A percentile compares a stretch with the other conserved stretches of the same genome.
Conservation (phyloP, 225 moss, liverwort and hornwort species). For the Takakia lepidozioides region DNA sequence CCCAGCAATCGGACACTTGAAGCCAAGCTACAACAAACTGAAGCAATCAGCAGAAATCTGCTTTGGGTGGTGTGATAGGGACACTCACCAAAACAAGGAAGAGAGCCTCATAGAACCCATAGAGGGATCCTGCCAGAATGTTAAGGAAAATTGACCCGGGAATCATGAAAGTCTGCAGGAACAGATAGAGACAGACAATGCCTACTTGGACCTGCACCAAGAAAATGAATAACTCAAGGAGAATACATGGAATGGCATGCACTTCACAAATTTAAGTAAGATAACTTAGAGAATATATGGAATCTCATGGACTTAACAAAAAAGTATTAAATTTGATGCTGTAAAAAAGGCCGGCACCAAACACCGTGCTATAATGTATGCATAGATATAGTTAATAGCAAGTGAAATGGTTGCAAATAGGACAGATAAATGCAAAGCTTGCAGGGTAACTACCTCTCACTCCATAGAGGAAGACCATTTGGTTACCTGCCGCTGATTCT, state of each 20-base stretch:
- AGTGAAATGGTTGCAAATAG: neutral
- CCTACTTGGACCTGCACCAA: constrained; percentile 39
- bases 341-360: no score
- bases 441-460: neutral
- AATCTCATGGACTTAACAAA: neutral
- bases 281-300: neutral
- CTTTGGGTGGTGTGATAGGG: neutral
- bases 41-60: neutral
- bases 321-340: neutral
- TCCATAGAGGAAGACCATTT: neutral
- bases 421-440: neutral
- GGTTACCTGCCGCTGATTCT: constrained; percentile 28
- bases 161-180: constrained; percentile 54
- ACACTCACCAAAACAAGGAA: constrained; percentile 33
- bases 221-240: no score
- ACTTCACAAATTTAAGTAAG: no score
- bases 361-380: no score
- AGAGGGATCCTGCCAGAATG: constrained; percentile 46
- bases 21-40: no score
- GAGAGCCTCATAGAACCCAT: constrained; percentile 49
- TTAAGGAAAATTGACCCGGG: constrained; percentile 54
- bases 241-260: no score
- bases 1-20: no score
- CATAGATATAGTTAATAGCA: neutral
- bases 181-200: constrained; percentile 42